Evolutionary conservation across 164 flowering plant species (phyloP), one percentile per base, ranked within the genome.

Genomic region (Annona cherimola): DNA sequence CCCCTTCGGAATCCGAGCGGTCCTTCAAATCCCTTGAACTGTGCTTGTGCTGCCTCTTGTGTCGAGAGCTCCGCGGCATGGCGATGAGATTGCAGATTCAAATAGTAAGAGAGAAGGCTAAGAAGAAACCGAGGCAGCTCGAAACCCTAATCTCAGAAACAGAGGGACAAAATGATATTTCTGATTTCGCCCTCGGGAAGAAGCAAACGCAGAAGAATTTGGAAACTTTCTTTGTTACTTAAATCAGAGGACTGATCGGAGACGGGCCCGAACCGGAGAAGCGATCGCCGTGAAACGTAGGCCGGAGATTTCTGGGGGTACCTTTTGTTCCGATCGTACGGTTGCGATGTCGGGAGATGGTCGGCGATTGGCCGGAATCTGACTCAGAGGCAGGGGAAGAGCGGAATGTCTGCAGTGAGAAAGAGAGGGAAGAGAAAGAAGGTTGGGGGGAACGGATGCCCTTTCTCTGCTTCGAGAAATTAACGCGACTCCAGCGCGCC

Each of bases 31-130:
- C 86, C 45, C 71, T 83, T 16, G 79, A 79, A 68, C 85, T 81
- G 68, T 84, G 85, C 79, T 83, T 87, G 73, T 78, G 84, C 78
- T 83, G 86, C n/a, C 85, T 83, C 71, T 87, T 88, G 76, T 85
- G 89, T 72, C 86, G 73, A 66, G 88, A 87, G 83, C 91, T 86
- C 76, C 83, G 73, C 75, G 91, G 86, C 94, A 89, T 89, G 74
- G 35, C 35, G 35, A 67, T 63, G 72, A 60, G 46, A 54, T 44
- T 20, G 14, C 14, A 12, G 18, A 61, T n/a, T 18, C 26, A 61
- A 35, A 61, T 7, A 61, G 63, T 4, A 18, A 61, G 6, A 63
- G 39, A 35, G 39, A 63, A 3, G 14, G 11, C 3, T 11, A 50
- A 16, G 14, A 16, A 50, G 57, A 50, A 50, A 50, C 14, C 57